These are phyloP conservation scores for Colletotrichum eleusines DNA, from an alignment of 2,329 filamentous ascomycete species.

Conservation along the genomic window DNA sequence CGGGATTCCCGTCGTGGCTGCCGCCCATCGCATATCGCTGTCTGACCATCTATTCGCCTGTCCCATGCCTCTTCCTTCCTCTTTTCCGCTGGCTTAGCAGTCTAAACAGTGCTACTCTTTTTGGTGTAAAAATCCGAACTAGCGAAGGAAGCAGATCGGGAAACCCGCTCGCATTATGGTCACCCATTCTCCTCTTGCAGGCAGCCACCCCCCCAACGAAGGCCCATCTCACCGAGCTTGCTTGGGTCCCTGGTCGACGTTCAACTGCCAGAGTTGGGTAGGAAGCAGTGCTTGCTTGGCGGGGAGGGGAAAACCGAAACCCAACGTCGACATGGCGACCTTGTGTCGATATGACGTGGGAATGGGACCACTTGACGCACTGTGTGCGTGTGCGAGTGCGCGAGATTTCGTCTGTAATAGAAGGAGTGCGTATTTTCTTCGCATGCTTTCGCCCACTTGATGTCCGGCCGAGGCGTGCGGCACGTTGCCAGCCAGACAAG, in stretches of 20 bases:
- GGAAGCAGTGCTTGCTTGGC: constrained; percentile 12
- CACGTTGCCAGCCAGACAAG: constrained; percentile 1
- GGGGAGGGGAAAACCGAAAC: not conserved
- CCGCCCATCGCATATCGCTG: not conserved
- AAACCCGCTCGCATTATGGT: constrained; percentile 25
- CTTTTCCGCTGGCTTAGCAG: not conserved
- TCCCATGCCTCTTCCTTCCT: not conserved
- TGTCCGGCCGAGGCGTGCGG: constrained; percentile 2
- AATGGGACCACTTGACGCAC: constrained; percentile 23
- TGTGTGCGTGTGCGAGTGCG: not conserved
- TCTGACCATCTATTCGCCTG: not conserved
- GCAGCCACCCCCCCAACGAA: not conserved
- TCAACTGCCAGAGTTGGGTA: constrained; percentile 16
- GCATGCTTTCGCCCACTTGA: not conserved
- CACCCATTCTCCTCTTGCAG: constrained; percentile 11
- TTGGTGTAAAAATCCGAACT: constrained; percentile 2
- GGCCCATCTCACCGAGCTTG: constrained; percentile 5
- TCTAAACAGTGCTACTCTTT: not conserved
- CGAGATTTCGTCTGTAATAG: not conserved
- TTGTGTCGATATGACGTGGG: constrained; percentile 31
- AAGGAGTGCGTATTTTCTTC: not conserved
- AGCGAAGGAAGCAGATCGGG: constrained; percentile 25
- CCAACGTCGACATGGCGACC: constrained; percentile 24
- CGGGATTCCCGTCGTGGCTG: not conserved
- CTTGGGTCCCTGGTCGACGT: constrained; percentile 22